phyloP scores from a whole-genome alignment of 495 filamentous ascomycete species.

The Aspergillus funiculosus region DNA sequence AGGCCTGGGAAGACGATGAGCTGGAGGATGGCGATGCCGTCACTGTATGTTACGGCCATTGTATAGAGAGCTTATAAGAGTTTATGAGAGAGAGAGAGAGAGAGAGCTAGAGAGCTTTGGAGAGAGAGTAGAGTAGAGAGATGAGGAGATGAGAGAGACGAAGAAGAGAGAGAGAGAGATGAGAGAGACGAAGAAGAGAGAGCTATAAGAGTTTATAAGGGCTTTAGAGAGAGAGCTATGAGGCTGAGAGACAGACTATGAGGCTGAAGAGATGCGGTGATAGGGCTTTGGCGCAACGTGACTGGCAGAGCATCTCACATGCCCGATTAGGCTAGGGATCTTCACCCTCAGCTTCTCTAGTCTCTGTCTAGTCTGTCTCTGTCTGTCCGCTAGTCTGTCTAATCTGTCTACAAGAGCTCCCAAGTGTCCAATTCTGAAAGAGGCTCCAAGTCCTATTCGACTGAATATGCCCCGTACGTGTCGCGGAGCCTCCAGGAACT shows the following conservation, averaged over 20 bases:
- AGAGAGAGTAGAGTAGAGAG: background rate
- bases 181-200: background rate
- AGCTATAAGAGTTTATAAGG: background rate
- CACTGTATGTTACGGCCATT: conserved; percentile 23
- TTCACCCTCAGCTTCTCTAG: too few relatives aligned
- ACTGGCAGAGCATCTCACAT: conserved; percentile 21
- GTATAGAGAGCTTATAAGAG: background rate
- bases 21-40: conserved; percentile 30
- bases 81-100: background rate
- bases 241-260: conserved; percentile 7
- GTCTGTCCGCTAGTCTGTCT: background rate
- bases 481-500: conserved; percentile 14
- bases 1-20: conserved; percentile 27
- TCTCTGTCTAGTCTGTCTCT: background rate
- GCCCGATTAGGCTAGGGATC: conserved; percentile 16
- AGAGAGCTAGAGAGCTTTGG: background rate
- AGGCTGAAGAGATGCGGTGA: background rate
- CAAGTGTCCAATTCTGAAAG: background rate
- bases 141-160: background rate
- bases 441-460: background rate
- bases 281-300: background rate
- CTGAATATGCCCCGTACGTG: background rate
- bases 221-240: too few relatives aligned
- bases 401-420: background rate
- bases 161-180: too few relatives aligned